Percentiles rank a stretch among this genome's conserved stretches.
phyloP scores from a whole-genome alignment of 768 basidiomycete species.

The Suillus americanus region DNA sequence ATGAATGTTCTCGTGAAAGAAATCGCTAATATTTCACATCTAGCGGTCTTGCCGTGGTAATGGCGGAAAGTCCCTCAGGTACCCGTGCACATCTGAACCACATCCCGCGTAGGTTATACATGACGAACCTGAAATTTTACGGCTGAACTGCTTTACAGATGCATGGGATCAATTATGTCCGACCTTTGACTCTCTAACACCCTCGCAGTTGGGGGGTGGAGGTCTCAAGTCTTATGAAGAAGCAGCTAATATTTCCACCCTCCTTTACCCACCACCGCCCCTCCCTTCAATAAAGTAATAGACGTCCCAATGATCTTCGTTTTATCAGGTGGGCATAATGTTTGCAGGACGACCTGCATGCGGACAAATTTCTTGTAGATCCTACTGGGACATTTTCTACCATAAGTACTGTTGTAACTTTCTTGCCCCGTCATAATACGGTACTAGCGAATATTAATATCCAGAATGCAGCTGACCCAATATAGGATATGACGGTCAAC shows the following conservation, averaged over 20 bases:
- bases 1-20: neutral
- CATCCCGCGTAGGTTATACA: neutral
- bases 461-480: neutral
- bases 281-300: too few species aligned
- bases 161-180: conserved; percentile 28
- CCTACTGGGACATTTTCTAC: neutral
- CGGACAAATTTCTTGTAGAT: neutral
- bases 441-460: too few species aligned
- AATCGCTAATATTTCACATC: neutral
- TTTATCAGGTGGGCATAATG: neutral
- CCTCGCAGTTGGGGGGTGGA: conserved; percentile 20
- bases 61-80: conserved; percentile 26
- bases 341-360: neutral
- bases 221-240: conserved; percentile 16
- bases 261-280: conserved; percentile 12
- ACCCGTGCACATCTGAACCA: neutral
- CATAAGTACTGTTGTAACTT: neutral
- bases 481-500: neutral
- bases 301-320: neutral
- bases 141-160: conserved; percentile 9
- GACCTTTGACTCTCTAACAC: conserved; percentile 16
- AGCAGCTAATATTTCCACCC: conserved; percentile 19
- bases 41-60: conserved; percentile 31
- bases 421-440: neutral
- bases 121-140: neutral